Base-by-base conservation (phyloP, 306 rosid genomes). In the Carpinus fangiana region DNA sequence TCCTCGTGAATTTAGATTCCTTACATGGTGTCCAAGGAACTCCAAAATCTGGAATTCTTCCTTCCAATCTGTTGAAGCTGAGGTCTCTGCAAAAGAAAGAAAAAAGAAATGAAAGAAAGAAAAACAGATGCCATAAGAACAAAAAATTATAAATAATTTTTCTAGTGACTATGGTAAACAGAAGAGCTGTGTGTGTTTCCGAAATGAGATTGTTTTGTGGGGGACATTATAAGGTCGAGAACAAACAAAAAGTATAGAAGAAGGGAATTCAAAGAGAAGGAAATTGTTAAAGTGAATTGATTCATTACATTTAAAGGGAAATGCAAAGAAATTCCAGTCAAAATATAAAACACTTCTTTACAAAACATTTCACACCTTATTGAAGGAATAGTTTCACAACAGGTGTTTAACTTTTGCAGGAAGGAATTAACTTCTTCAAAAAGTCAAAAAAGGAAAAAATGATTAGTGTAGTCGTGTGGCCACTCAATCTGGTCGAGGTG, bases 31-130 rank as follows among this genome's bases (percentile, higher is more conserved):
- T 47, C 62, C 73, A 82, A 73, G 11, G 65, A 66, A 12, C 52
- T 13, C 16, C 75, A 66, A 73, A 28, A 73, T 77, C 13, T 68
- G 85, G 81, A 65, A 82, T 66, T 43, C n/a, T 51, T 36, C 73
- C 85, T 55, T 73, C 72, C 59, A 82, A 47, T 36, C 67, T 77
- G 67, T 82, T 78, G 75, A 82, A 82, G 66, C 82, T 82, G 31
- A 82, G 76, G 73, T 82, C 82, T 26, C 79, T 82, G 48, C 67
- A 23, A 14, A 26, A 41, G 48, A 14, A 26, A 41, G 48, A 14
- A 70, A 41, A 13, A 1, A 10, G 2, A 21, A 38, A 46, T 46
- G 9, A 46, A 46, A 46, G 50, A 4, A 47, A 10, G 52, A 5
- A 66, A 38, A 61, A 18, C 26, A 17, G 26, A 66, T 38, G 72